Evolutionary conservation across 305 asterid genomes (phyloP).

Genomic region (Fraxinus xanthoxyloides): DNA sequence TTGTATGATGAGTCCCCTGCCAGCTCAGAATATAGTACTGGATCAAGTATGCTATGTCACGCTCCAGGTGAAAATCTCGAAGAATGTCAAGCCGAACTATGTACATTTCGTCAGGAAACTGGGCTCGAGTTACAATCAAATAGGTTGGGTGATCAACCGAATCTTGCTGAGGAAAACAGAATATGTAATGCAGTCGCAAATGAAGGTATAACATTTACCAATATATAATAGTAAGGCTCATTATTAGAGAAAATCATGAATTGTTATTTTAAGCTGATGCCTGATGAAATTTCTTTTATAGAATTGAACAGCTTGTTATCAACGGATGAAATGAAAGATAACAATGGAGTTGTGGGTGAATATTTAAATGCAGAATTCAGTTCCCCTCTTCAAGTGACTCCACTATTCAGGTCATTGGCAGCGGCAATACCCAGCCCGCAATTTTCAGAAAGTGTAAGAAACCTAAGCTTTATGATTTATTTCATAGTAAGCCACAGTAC

Average conservation of each 20-base stretch:
- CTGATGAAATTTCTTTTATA: conserved; percentile 4
- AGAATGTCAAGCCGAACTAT: conserved; percentile 46
- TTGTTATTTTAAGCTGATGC: conserved; percentile 22
- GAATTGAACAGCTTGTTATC: conserved; percentile 43
- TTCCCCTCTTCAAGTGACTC: conserved; percentile 89
- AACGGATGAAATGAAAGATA: conserved; percentile 31
- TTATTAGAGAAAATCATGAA: background rate
- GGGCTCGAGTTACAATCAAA: conserved; percentile 44
- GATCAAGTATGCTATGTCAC: conserved; percentile 56
- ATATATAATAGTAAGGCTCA: background rate
- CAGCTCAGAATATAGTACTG: conserved; percentile 70
- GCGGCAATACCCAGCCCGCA: conserved; percentile 93
- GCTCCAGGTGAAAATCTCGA: conserved; percentile 43
- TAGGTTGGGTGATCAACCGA: conserved; percentile 40
- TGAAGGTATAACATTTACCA: conserved; percentile 41
- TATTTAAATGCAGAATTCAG: conserved; percentile 52
- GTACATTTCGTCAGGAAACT: conserved; percentile 38
- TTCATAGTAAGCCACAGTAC: background rate
- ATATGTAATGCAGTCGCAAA: conserved; percentile 36
- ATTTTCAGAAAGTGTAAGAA: conserved; percentile 97
- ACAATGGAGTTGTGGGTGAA: conserved; percentile 40
- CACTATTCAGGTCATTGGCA: conserved; percentile 87
- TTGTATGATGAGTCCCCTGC: conserved; percentile 43
- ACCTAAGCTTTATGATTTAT: conserved; percentile 20
- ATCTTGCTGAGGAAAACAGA: conserved; percentile 43